Evolutionary conservation across 805 yeast genomes (phyloP).

Genomic region (Saccharomycopsis oosterbeekiorum): DNA sequence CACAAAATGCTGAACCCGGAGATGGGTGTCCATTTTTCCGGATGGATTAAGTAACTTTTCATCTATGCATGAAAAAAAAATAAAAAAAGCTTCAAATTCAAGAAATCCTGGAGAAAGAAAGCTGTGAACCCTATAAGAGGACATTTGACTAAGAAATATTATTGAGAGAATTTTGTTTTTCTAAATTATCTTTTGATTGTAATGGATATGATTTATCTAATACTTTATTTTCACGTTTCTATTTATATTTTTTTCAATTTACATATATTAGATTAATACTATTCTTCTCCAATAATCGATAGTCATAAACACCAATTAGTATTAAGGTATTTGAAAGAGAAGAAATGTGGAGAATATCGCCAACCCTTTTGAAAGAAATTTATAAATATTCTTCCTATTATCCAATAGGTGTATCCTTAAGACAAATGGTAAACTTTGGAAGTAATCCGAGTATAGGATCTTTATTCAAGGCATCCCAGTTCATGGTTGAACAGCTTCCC

Average conservation of each 20-base stretch:
- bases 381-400: conserved; percentile 54
- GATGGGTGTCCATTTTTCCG: not conserved
- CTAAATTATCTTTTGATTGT: too few species aligned
- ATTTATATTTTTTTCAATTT: too few species aligned
- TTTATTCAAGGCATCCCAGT: conserved; percentile 72
- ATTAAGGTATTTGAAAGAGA: not conserved
- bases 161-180: not conserved
- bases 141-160: not conserved
- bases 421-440: conserved; percentile 91
- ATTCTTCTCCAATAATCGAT: too few species aligned
- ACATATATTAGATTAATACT: too few species aligned
- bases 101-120: not conserved
- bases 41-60: not conserved
- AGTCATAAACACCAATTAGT: too few species aligned
- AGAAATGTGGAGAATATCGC: conserved; percentile 8
- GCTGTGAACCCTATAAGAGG: too few species aligned
- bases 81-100: not conserved
- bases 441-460: conserved; percentile 69
- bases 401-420: conserved; percentile 73
- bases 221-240: too few species aligned
- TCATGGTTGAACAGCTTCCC: conserved; percentile 78
- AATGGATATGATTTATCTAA: too few species aligned
- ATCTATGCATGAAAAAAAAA: not conserved
- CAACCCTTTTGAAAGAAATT: conserved; percentile 19
- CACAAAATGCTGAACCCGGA: not conserved